Percentiles rank a stretch among this genome's conserved stretches.
phyloP scores from a whole-genome alignment of 495 filamentous ascomycete species.

The Aspergillus steynii region DNA sequence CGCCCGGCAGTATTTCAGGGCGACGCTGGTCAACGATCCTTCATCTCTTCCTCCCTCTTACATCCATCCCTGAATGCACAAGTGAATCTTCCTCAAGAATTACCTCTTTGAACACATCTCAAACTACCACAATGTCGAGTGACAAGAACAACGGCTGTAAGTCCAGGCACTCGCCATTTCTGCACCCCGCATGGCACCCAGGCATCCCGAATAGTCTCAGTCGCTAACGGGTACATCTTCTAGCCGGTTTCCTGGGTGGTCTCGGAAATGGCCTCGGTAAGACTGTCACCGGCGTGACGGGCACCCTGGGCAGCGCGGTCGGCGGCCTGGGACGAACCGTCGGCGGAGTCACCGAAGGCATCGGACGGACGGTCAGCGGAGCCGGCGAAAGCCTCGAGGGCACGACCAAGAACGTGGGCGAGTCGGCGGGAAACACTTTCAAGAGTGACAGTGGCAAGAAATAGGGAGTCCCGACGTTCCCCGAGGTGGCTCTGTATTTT shows the following conservation, averaged over 20 bases:
- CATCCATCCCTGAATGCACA: neutral
- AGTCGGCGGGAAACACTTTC: conserved; percentile 15
- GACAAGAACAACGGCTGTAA: conserved; percentile 7
- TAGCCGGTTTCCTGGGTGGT: conserved; percentile 33
- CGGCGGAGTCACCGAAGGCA: conserved; percentile 31
- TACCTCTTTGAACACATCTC: neutral
- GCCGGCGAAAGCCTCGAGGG: conserved; percentile 36
- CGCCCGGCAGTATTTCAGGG: neutral
- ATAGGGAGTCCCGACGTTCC: neutral
- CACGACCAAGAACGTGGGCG: conserved; percentile 28
- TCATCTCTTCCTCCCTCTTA: neutral
- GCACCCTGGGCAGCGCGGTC: conserved; percentile 33
- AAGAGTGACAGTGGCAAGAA: conserved; percentile 10
- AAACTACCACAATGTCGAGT: conserved; percentile 7
- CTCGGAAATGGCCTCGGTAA: conserved; percentile 38
- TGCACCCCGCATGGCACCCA: too few relatives aligned
- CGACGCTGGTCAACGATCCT: neutral
- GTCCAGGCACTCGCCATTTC: neutral
- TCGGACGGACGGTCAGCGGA: conserved; percentile 36
- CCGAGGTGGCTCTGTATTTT: neutral
- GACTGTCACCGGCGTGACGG: conserved; percentile 38
- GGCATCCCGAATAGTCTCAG: too few relatives aligned
- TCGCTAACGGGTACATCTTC: neutral
- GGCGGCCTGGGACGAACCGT: conserved; percentile 38
- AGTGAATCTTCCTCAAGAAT: neutral